Conservation (phyloP, 495 filamentous ascomycete genomes). For the Apiosordaria backusii region DNA sequence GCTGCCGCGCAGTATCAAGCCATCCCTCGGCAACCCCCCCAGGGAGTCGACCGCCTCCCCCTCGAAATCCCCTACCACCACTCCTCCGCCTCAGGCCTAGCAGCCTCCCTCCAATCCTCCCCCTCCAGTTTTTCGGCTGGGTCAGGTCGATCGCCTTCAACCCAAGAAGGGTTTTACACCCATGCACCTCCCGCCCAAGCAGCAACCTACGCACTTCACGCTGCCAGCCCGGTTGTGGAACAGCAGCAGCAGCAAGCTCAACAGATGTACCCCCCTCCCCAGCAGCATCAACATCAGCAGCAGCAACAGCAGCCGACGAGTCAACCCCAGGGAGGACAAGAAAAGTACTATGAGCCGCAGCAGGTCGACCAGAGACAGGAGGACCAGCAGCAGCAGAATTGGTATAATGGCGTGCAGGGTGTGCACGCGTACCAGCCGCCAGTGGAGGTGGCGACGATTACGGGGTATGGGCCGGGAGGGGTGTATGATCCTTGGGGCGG, state of each 20-base stretch:
- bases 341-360: conserved; percentile 28
- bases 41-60: conserved; percentile 37
- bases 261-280: conserved; percentile 22
- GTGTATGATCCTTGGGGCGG: conserved; percentile 37
- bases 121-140: conserved; percentile 50
- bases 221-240: conserved; percentile 35
- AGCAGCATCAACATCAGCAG: too few species aligned
- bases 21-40: conserved; percentile 39
- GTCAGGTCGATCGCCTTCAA: conserved; percentile 40
- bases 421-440: conserved; percentile 42
- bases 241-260: conserved; percentile 28
- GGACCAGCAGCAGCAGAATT: conserved; percentile 33
- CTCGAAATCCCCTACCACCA: conserved; percentile 44
- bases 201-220: conserved; percentile 39
- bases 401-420: conserved; percentile 36
- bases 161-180: conserved; percentile 46
- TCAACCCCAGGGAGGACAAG: conserved; percentile 21
- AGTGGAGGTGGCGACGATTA: conserved; percentile 41
- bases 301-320: conserved; percentile 20
- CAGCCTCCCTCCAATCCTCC: conserved; percentile 44
- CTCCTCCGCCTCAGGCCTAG: conserved; percentile 27
- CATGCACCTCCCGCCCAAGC: conserved; percentile 40
- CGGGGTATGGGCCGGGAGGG: conserved; percentile 31
- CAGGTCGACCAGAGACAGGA: conserved; percentile 28
- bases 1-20: conserved; percentile 42